Conservation (phyloP, 2,329 filamentous ascomycete species). For the Rutstroemia sp. region DNA sequence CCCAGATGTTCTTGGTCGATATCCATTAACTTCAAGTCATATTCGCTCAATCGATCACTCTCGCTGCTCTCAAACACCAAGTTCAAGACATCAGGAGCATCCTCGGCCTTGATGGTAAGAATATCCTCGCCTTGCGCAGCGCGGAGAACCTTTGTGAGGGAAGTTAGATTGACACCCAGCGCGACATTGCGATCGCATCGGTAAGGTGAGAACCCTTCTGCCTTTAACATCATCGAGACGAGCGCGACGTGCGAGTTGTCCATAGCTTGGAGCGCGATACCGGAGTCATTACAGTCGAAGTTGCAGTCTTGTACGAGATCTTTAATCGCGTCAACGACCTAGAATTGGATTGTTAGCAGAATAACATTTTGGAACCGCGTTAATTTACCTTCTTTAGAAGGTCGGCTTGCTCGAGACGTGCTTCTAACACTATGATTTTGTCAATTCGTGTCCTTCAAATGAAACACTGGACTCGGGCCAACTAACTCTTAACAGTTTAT, state of each 20-base stretch:
- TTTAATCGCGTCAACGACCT: slow-evolving; percentile 99
- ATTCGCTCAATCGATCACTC: slow-evolving; percentile 91
- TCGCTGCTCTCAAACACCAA: slow-evolving; percentile 87
- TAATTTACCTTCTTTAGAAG: slow-evolving; percentile 80
- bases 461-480: background rate
- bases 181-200: slow-evolving; percentile 99
- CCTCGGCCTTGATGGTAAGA: slow-evolving; percentile 93
- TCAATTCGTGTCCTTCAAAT: background rate
- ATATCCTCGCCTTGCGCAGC: slow-evolving; percentile 92
- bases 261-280: slow-evolving; percentile 97
- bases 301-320: slow-evolving; percentile 99
- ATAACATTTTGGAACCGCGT: background rate
- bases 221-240: slow-evolving; percentile 97
- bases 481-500: slow-evolving; percentile 2
- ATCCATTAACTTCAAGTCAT: slow-evolving; percentile 99
- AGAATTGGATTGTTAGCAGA: slow-evolving; percentile 19
- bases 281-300: slow-evolving; percentile 99
- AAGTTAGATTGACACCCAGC: slow-evolving; percentile 92
- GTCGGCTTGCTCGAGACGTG: slow-evolving; percentile 88
- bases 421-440: slow-evolving; percentile 66
- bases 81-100: slow-evolving; percentile 92
- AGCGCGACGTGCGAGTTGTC: slow-evolving; percentile 99
- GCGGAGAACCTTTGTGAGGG: slow-evolving; percentile 93
- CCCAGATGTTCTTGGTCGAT: slow-evolving; percentile 99
- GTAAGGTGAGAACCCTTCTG: slow-evolving; percentile 89